phyloP scores from a whole-genome alignment of 306 rosid species.

The Vigna radiata region DNA sequence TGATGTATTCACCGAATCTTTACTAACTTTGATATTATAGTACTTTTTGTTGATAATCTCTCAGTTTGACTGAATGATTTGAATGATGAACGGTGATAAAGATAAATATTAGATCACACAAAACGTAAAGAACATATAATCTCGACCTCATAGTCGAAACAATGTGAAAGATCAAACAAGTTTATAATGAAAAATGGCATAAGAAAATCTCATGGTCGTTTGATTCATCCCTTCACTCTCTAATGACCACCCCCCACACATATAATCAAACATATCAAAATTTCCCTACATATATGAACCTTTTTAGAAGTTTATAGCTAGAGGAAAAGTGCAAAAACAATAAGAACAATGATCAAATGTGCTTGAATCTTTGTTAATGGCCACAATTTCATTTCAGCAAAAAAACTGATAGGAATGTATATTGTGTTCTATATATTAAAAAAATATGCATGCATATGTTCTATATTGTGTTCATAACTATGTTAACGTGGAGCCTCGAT shows the following conservation, averaged over 20 bases:
- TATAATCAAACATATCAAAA: conserved; percentile 35
- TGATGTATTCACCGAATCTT: too few relatives aligned
- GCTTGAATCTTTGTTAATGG: conserved; percentile 49
- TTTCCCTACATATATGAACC: conserved; percentile 28
- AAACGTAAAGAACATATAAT: too few relatives aligned
- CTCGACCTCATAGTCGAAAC: too few relatives aligned
- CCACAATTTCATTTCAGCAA: conserved; percentile 40
- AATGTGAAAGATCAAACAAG: neutral
- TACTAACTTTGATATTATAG: too few relatives aligned
- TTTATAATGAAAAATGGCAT: neutral
- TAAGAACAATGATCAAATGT: conserved; percentile 35
- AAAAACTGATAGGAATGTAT: conserved; percentile 36
- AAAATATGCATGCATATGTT: conserved; percentile 19
- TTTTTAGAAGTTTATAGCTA: conserved; percentile 22
- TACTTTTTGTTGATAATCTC: accelerated
- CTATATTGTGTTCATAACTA: conserved; percentile 37
- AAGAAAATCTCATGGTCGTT: neutral
- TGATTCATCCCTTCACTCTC: neutral
- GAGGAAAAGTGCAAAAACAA: conserved; percentile 6
- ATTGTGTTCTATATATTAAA: conserved; percentile 53
- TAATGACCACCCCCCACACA: conserved; percentile 33
- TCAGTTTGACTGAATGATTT: too few relatives aligned
- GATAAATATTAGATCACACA: too few relatives aligned
- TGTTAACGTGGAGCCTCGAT: conserved; percentile 23
- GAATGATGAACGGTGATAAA: too few relatives aligned